A percentile compares a stretch with the other conserved stretches of the same genome.
Evolutionary conservation across 2,329 filamentous ascomycete species (phyloP).

Genomic region (Fusarium albidum): DNA sequence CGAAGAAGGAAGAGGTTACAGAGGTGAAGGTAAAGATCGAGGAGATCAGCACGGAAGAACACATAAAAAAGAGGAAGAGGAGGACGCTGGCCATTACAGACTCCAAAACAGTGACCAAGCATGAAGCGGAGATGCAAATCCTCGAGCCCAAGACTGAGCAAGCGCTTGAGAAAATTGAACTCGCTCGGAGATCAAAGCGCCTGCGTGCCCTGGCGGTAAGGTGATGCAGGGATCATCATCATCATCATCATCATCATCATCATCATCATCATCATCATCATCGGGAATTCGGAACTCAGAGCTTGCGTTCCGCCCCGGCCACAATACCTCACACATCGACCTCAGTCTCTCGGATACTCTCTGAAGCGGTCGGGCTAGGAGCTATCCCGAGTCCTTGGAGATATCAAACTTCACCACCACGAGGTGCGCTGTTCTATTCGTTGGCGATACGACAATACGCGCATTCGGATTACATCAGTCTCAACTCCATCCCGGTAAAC

Average conservation of each 20-base stretch:
- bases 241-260: no score
- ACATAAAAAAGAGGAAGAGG: constrained; percentile 38
- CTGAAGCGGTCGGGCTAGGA: no score
- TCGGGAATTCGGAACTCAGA: not conserved
- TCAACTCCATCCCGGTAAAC: not conserved
- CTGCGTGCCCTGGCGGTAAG: constrained; percentile 34
- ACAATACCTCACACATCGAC: no score
- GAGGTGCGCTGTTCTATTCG: not conserved
- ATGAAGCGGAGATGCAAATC: constrained; percentile 26
- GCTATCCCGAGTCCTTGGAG: no score
- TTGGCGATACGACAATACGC: not conserved
- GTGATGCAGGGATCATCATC: not conserved
- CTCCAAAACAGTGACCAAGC: constrained; percentile 25
- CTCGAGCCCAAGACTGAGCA: constrained; percentile 22
- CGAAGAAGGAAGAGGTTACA: constrained; percentile 25
- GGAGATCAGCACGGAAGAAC: constrained; percentile 34
- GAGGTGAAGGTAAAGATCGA: constrained; percentile 31
- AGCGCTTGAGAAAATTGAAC: constrained; percentile 15
- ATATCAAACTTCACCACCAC: no score
- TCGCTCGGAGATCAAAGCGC: constrained; percentile 39
- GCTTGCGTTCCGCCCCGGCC: no score
- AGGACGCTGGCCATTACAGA: constrained; percentile 30
- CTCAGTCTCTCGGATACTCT: no score
- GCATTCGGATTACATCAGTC: not conserved
- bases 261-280: no score